A percentile compares a stretch with the other conserved stretches of the same genome.
Evolutionary conservation across 2,329 filamentous ascomycete species (phyloP).

Genomic region (Lachnellula cervina): DNA sequence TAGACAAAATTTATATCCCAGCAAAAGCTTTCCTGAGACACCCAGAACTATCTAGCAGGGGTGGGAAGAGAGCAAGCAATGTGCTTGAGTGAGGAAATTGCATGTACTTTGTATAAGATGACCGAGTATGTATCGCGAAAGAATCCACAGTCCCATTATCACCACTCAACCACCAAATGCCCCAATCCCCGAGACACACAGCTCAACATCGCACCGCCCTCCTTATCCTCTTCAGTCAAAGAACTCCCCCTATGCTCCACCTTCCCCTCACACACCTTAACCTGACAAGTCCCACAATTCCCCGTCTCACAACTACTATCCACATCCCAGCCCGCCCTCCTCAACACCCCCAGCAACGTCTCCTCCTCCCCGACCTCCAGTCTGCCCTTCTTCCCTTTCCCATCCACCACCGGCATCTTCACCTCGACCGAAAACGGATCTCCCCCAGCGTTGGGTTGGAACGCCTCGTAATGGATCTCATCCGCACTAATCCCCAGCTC

Average conservation of each 20-base stretch:
- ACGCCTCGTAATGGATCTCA: slow-evolving; percentile 58
- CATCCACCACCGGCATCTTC: slow-evolving; percentile 21
- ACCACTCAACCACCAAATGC: neutral
- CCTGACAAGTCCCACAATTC: slow-evolving; percentile 40
- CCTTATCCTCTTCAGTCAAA: slow-evolving; percentile 34
- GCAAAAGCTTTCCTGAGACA: no score
- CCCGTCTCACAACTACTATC: slow-evolving; percentile 40
- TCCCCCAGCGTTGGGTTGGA: slow-evolving; percentile 47
- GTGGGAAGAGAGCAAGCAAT: no score
- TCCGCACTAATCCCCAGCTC: slow-evolving; percentile 40
- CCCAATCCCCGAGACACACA: slow-evolving; percentile 14
- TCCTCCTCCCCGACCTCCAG: slow-evolving; percentile 41
- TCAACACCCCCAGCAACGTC: slow-evolving; percentile 38
- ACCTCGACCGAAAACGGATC: slow-evolving; percentile 57
- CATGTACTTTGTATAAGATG: no score
- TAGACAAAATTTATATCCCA: no score
- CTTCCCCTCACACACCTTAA: slow-evolving; percentile 35
- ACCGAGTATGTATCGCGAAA: no score
- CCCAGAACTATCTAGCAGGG: no score
- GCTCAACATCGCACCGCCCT: slow-evolving; percentile 14
- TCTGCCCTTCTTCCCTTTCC: slow-evolving; percentile 27
- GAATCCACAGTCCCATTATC: no score
- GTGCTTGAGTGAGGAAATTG: no score
- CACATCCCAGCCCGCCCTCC: slow-evolving; percentile 36
- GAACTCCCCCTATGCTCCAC: slow-evolving; percentile 37